phyloP scores from a whole-genome alignment of 257 asterid species.

The Primulina tabacum region DNA sequence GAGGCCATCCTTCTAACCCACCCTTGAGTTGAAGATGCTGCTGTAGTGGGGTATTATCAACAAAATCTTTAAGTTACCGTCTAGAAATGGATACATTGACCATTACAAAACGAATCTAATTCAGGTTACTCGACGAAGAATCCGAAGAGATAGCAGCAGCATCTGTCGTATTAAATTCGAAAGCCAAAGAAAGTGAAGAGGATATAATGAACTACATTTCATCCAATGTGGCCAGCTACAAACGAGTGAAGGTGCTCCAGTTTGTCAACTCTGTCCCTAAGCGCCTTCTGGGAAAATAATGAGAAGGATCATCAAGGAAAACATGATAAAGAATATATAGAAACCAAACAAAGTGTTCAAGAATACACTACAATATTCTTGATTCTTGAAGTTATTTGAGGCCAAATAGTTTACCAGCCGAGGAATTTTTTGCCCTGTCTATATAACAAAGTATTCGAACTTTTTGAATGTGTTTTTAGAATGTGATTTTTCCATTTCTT shows the following conservation, averaged over 20 bases:
- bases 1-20: slow-evolving; percentile 88
- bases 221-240: slow-evolving; percentile 62
- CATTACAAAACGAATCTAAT: neutral
- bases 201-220: slow-evolving; percentile 74
- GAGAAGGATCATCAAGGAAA: slow-evolving; percentile 77
- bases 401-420: neutral
- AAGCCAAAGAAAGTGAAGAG: slow-evolving; percentile 57
- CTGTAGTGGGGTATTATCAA: slow-evolving; percentile 71
- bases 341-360: neutral
- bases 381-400: neutral
- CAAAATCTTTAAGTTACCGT: neutral
- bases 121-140: slow-evolving; percentile 68
- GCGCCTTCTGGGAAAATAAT: slow-evolving; percentile 87
- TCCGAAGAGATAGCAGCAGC: slow-evolving; percentile 90
- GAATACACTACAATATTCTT: neutral
- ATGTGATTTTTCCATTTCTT: too few species aligned
- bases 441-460: neutral
- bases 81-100: neutral
- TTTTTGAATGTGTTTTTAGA: neutral
- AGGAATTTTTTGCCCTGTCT: neutral
- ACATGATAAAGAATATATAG: slow-evolving; percentile 36
- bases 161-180: slow-evolving; percentile 62
- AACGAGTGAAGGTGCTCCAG: slow-evolving; percentile 55
- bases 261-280: slow-evolving; percentile 75
- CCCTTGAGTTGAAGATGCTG: slow-evolving; percentile 85